Conservation (phyloP, 495 filamentous ascomycete genomes). For the Parathielavia hyrcaniae region DNA sequence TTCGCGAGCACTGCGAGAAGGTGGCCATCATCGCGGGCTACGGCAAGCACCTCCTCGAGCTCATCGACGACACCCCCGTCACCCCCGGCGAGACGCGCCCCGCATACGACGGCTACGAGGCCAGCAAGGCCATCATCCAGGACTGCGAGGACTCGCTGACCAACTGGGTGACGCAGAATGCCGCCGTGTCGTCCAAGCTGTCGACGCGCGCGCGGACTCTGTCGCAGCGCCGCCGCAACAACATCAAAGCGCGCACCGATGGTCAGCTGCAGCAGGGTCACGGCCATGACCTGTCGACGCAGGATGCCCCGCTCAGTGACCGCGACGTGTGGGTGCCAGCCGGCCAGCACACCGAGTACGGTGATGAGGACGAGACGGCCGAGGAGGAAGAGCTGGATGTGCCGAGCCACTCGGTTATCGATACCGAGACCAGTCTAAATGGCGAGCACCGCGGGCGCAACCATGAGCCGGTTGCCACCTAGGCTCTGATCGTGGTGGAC, state of each 20-base stretch:
- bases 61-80: constrained; percentile 93
- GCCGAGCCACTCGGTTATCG: constrained; percentile 37
- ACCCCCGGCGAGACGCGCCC: constrained; percentile 94
- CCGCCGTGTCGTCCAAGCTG: constrained; percentile 76
- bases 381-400: constrained; percentile 50
- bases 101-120: constrained; percentile 97
- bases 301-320: constrained; percentile 77
- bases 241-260: constrained; percentile 55
- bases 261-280: constrained; percentile 30
- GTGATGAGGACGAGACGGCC: constrained; percentile 46
- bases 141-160: constrained; percentile 96
- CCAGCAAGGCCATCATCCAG: constrained; percentile 98
- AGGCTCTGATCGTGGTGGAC: constrained; percentile 5
- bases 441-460: constrained; percentile 45
- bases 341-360: constrained; percentile 59
- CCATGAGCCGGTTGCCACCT: constrained; percentile 32
- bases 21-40: constrained; percentile 95
- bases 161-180: constrained; percentile 90
- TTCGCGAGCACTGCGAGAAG: constrained; percentile 97
- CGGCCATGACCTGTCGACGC: constrained; percentile 61
- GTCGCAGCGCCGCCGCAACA: constrained; percentile 72
- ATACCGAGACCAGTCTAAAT: constrained; percentile 40
- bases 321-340: constrained; percentile 89
- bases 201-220: constrained; percentile 79
- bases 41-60: constrained; percentile 91